Evolutionary conservation across 805 yeast species (phyloP), one percentile per base, ranked within the genome.

Genomic region (Wickerhamomyces ciferrii): DNA sequence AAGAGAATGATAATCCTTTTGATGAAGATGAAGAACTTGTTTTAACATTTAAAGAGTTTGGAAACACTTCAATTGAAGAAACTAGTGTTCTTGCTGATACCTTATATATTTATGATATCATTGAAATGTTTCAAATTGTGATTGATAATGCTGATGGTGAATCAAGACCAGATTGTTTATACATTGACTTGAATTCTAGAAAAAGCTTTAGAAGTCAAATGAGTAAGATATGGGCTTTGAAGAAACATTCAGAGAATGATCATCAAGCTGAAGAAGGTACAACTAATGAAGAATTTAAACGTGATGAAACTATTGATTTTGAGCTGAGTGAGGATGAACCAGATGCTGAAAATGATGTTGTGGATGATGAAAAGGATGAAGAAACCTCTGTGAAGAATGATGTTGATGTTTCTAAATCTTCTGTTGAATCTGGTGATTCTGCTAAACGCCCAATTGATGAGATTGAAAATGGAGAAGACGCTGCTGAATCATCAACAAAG

Each of bases 11-110:
- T 2, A 51, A 51, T 18, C 54, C 60, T n/a, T 58, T 58, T 38
- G 31, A 43, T 14, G 53, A 51, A 3, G 48, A 43, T 14, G 54
- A 52, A 35, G 62, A 56, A 20, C 35, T 58, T 19, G 23, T 47
- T 0, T 21, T 58, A 13, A 43, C n/a, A 6, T 58, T 59, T 31
- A 51, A 44, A 27, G 59, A 56, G 29, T 53, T 58, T 37, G 52
- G 25, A 21, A 20, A 51, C 7, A 15, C 54, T 1, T 39, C 46
- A 2, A 29, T 59, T 6, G 34, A 41, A 2, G 61, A 58, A 19
- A 48, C 59, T 1, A 55, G 53, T 34, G 39, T 44, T 5, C 44
- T 51, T 42, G 49, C 59, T 2, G 48, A 48, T n/a, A 49, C 53
- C 14, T 36, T 59, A 9, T 45, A 46, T 2, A 39, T 59, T 15